These are phyloP conservation scores for Fraxinus sp. DNA, from an alignment of 305 asterid species.

Conservation along the genomic window DNA sequence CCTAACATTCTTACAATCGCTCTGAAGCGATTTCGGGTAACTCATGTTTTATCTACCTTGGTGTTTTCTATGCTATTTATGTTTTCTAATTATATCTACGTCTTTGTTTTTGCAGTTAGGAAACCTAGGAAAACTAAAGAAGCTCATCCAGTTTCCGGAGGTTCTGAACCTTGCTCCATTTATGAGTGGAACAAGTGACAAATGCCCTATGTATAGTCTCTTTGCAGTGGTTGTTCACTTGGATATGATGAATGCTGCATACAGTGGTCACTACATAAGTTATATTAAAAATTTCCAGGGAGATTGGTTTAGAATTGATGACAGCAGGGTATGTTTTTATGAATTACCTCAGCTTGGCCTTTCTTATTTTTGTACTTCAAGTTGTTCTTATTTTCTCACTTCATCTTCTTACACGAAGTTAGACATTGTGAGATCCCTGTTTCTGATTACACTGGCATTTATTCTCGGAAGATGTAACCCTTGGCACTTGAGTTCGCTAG, in stretches of 20 bases:
- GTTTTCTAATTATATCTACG: constrained; percentile 3
- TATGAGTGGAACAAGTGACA: constrained; percentile 50
- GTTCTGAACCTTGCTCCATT: constrained; percentile 51
- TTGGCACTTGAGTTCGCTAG: not conserved
- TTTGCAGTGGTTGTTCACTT: constrained; percentile 64
- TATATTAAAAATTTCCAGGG: constrained; percentile 52
- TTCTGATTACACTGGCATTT: not conserved
- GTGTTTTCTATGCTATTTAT: constrained; percentile 2
- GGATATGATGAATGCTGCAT: constrained; percentile 45
- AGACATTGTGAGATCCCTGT: not conserved
- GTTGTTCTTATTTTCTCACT: not conserved
- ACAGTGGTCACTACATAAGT: constrained; percentile 59
- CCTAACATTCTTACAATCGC: constrained; percentile 60
- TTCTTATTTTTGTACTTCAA: constrained; percentile 1
- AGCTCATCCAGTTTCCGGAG: constrained; percentile 52
- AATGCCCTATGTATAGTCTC: constrained; percentile 43
- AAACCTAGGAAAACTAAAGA: constrained; percentile 55
- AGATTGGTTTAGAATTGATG: constrained; percentile 53
- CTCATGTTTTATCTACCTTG: not conserved
- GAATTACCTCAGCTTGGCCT: not conserved
- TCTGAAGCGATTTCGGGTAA: constrained; percentile 57
- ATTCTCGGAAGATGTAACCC: not conserved
- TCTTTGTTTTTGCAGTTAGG: constrained; percentile 42
- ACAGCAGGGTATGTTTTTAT: constrained; percentile 47
- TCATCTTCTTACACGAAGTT: not conserved